phyloP scores from a whole-genome alignment of 2,329 filamentous ascomycete species.

The Fusarium compactum region DNA sequence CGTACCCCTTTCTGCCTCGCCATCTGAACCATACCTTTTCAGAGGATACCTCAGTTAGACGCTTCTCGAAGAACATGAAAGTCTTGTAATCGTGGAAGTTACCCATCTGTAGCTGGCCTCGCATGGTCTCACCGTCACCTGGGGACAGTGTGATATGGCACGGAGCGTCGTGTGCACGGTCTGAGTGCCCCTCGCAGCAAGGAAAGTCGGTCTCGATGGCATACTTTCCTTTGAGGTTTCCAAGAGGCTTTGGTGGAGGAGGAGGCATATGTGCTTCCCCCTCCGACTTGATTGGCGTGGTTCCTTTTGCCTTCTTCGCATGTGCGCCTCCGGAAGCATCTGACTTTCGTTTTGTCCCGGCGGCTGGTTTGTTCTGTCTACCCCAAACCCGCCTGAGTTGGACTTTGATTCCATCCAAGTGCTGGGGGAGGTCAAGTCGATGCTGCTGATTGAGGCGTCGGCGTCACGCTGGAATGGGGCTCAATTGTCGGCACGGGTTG shows the following conservation, averaged over 20 bases:
- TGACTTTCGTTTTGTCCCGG: not conserved
- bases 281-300: not conserved
- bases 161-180: not conserved
- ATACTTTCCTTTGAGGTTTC: not conserved
- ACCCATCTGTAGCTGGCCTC: not conserved
- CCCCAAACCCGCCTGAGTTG: not conserved
- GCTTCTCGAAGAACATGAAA: not conserved
- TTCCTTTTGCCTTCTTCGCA: not conserved
- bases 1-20: not conserved
- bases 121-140: not conserved
- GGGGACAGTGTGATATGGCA: not conserved
- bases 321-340: fast-evolving
- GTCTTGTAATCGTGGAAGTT: not conserved
- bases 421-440: fast-evolving
- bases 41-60: not conserved
- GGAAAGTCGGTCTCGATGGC: not conserved
- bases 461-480: not conserved
- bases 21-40: not conserved
- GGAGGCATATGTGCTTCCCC: not conserved
- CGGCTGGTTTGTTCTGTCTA: fast-evolving
- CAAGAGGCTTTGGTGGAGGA: not conserved
- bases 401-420: not conserved
- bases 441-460: not conserved
- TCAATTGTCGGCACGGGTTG: not conserved
- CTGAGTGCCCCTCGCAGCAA: not conserved